Percentiles rank a stretch among this genome's conserved stretches.
Conservation (phyloP, 164 flowering plant species). For the Malania oleifera region DNA sequence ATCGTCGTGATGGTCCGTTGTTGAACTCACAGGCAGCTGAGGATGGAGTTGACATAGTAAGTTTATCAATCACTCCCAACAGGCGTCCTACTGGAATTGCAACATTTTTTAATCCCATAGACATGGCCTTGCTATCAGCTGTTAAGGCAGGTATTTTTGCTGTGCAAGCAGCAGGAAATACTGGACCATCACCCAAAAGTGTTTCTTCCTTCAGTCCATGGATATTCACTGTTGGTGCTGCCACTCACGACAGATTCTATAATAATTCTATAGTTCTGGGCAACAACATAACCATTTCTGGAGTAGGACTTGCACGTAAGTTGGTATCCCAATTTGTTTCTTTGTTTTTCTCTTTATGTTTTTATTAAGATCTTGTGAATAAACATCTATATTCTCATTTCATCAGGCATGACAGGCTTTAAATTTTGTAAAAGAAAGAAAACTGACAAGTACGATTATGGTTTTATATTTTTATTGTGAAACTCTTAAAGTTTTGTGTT, state of each 20-base stretch:
- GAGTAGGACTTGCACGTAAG: slow-evolving; percentile 96
- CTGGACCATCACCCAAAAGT: slow-evolving; percentile 93
- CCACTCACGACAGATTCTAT: slow-evolving; percentile 80
- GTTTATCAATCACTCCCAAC: slow-evolving; percentile 95
- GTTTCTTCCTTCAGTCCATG: slow-evolving; percentile 96
- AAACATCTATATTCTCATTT: no score
- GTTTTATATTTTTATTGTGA: no score
- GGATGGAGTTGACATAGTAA: slow-evolving; percentile 94
- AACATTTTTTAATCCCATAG: slow-evolving; percentile 92
- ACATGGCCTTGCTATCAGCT: slow-evolving; percentile 94
- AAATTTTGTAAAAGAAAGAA: no score
- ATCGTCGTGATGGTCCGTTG: neutral
- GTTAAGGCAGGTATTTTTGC: slow-evolving; percentile 89
- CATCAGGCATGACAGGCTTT: no score
- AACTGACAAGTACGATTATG: no score
- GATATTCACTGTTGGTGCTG: slow-evolving; percentile 97
- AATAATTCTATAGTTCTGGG: slow-evolving; percentile 74
- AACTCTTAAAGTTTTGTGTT: no score
- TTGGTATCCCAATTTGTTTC: slow-evolving; percentile 9
- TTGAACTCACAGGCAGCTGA: slow-evolving; percentile 83
- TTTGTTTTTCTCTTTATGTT: neutral
- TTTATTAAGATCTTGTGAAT: neutral
- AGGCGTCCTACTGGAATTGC: slow-evolving; percentile 97
- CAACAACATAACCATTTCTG: slow-evolving; percentile 66
- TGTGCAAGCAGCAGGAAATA: slow-evolving; percentile 98